A percentile compares a stretch with the other conserved stretches of the same genome.
These are phyloP conservation scores for Pythium phragmitis DNA, from an alignment of 352 stramenopile genomes.

Conservation along the genomic window DNA sequence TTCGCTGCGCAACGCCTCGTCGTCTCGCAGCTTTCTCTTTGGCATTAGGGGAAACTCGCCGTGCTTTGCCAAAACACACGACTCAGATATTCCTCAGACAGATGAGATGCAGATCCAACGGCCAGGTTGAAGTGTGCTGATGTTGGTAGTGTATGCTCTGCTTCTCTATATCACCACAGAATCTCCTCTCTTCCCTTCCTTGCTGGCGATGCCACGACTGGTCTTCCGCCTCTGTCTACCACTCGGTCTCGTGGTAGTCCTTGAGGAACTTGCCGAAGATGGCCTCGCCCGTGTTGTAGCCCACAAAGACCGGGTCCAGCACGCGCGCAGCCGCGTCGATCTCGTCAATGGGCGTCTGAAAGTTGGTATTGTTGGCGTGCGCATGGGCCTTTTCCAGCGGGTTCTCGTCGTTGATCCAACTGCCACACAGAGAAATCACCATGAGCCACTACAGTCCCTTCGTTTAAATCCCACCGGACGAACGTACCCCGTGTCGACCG, in stretches of 20 bases:
- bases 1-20: no score
- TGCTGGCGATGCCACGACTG: no score
- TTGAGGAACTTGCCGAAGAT: constrained; percentile 87
- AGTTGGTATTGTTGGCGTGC: constrained; percentile 90
- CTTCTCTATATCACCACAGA: no score
- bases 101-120: no score
- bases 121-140: no score
- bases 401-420: constrained; percentile 99
- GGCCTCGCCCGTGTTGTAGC: constrained; percentile 65
- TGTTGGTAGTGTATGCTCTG: no score
- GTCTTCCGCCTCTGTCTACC: constrained; percentile 37
- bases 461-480: background rate
- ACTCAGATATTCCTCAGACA: no score
- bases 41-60: no score
- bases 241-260: constrained; percentile 90
- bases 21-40: no score
- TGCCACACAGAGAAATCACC: constrained; percentile 21
- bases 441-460: background rate
- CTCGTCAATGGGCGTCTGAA: constrained; percentile 98
- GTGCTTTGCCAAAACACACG: no score
- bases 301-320: constrained; percentile 94
- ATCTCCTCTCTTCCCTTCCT: no score
- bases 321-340: constrained; percentile 95
- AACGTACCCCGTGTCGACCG: constrained; percentile 93
- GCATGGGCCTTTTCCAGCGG: constrained; percentile 92